phyloP scores from a whole-genome alignment of 768 basidiomycete genomes.

The Fistulinella prunicolor region DNA sequence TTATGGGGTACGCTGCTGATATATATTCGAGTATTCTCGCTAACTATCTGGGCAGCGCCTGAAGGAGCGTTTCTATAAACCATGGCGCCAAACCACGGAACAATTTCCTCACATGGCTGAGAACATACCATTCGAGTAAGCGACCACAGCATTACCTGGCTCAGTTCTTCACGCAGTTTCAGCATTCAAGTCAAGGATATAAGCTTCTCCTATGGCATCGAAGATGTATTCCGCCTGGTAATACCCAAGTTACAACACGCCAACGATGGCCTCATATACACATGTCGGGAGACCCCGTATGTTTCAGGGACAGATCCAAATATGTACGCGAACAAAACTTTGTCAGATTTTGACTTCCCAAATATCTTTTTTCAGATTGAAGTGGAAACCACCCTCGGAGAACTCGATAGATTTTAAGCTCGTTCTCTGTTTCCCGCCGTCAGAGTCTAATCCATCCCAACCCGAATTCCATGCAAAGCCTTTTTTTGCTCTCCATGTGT shows the following conservation, averaged over 20 bases:
- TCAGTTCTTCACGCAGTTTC: slow-evolving; percentile 7
- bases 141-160: slow-evolving; percentile 7
- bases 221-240: slow-evolving; percentile 79
- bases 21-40: not conserved
- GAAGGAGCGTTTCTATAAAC: slow-evolving; percentile 77
- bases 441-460: slow-evolving; percentile 43
- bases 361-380: slow-evolving; percentile 55
- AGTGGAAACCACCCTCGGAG: slow-evolving; percentile 98
- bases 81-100: slow-evolving; percentile 66
- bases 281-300: slow-evolving; percentile 83
- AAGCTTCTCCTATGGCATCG: slow-evolving; percentile 81
- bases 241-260: slow-evolving; percentile 87
- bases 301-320: slow-evolving; percentile 78
- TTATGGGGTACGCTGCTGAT: slow-evolving; percentile 67
- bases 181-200: slow-evolving; percentile 90
- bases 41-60: slow-evolving; percentile 42
- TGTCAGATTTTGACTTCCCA: not conserved
- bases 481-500: slow-evolving; percentile 77
- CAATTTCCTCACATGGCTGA: slow-evolving; percentile 66
- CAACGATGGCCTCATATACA: slow-evolving; percentile 96
- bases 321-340: slow-evolving; percentile 76
- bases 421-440: slow-evolving; percentile 86
- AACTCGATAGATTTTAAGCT: slow-evolving; percentile 99
- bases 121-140: slow-evolving; percentile 81
- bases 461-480: slow-evolving; percentile 88